Percentiles rank a stretch among this genome's conserved stretches.
Conservation (phyloP, 2,329 filamentous ascomycete species). For the Colletotrichum sp. region DNA sequence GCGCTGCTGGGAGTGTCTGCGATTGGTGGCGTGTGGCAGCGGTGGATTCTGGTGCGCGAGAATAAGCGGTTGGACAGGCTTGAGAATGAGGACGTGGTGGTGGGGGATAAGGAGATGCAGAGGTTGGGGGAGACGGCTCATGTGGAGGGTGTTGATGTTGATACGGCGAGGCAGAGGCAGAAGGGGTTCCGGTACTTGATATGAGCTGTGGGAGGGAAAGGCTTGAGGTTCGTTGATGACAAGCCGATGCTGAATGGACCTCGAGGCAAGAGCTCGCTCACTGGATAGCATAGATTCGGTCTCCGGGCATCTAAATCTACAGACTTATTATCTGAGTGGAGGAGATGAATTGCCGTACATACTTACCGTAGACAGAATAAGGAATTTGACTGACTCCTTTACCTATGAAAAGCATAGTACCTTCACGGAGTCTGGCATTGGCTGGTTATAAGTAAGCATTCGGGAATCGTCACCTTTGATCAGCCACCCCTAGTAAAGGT, state of each 20-base stretch:
- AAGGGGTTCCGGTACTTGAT: background rate
- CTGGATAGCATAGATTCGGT: background rate
- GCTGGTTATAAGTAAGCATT: background rate
- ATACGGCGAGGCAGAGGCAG: background rate
- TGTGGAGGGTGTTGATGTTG: background rate
- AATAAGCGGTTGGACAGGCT: background rate
- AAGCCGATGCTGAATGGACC: background rate
- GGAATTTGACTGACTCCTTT: background rate
- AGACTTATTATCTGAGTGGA: too few relatives aligned
- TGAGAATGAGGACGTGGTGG: background rate
- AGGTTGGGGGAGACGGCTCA: background rate
- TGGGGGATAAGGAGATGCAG: background rate
- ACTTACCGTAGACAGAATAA: background rate
- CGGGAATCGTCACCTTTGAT: background rate
- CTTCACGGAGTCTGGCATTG: background rate
- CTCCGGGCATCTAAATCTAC: too few relatives aligned
- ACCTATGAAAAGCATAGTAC: background rate
- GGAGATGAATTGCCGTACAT: background rate
- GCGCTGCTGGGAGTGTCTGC: background rate
- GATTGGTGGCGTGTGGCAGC: background rate
- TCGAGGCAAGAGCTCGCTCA: background rate
- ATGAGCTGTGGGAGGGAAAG: background rate
- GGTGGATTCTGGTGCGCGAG: background rate
- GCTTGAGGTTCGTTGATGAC: background rate
- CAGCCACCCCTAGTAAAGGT: background rate